Conservation (phyloP, 805 yeast genomes). For the Blastobotrys muscicola region DNA sequence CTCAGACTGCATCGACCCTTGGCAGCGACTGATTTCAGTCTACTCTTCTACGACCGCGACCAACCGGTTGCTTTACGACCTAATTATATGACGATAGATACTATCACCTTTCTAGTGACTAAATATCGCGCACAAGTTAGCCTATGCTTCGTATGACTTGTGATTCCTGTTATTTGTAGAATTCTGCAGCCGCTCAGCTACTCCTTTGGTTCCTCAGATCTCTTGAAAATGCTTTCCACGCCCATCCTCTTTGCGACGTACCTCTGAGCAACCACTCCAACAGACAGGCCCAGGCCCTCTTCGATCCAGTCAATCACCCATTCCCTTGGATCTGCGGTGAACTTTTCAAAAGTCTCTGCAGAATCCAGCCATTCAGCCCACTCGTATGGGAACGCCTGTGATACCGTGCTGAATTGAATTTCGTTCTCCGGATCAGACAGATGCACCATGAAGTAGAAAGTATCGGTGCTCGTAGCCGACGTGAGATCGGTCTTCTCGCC, state of each 20-base stretch:
- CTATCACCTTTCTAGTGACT: not conserved
- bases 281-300: constrained; percentile 64
- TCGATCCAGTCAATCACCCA: constrained; percentile 77
- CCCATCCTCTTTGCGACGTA: constrained; percentile 92
- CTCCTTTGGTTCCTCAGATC: not conserved
- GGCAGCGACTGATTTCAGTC: not conserved
- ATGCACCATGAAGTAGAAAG: constrained; percentile 68
- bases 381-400: constrained; percentile 82
- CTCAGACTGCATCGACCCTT: not conserved
- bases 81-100: not conserved
- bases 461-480: constrained; percentile 1
- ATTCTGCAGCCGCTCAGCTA: not conserved
- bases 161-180: not conserved
- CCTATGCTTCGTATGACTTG: not conserved
- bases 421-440: constrained; percentile 73
- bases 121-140: not conserved
- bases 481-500: constrained; percentile 30
- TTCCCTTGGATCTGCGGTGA: constrained; percentile 63
- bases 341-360: constrained; percentile 27
- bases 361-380: constrained; percentile 92
- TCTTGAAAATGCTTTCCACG: constrained; percentile 15
- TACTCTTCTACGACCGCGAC: constrained; percentile 7
- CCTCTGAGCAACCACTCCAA: constrained; percentile 84
- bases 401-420: constrained; percentile 60
- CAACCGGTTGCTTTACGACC: constrained; percentile 1